Evolutionary conservation across 148 eudicot species (phyloP), one percentile per base, ranked within the genome.

Genomic region (Rhododendron kiyosumense): DNA sequence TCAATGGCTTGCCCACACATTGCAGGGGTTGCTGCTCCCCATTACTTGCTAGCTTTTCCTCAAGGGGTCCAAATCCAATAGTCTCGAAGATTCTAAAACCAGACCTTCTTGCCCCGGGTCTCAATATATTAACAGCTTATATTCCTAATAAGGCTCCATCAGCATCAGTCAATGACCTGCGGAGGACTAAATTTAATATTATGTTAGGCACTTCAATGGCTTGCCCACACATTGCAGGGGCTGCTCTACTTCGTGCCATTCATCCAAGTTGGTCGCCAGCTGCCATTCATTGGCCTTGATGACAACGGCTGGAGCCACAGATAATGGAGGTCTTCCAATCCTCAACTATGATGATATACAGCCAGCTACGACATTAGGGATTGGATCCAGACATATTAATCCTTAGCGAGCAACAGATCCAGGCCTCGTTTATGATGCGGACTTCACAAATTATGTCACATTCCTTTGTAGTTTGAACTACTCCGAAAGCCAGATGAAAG

Each of bases 361-460:
- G 6, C 38, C 79, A 73, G 81, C 86, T 14, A 84, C 71, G 14
- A 20, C 71, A 49, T 5, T 84, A 34, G 59, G 49, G 20, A 84
- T 84, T 54, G 86, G 86, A 28, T 36, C 80, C 8, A 71, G 86
- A 11, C 81, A 73, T 46, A 41, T 84, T 45, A 75, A 74, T 52
- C 46, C 81, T 67, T 0, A 17, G 28, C 7, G 34, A 34, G 81
- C 86, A 48, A 18, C 52, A 17, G 67, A 84, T 75, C 86, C 69
- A 1, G 71, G 81, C 48, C 48, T 84, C 4, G 54, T 84, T 8
- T 84, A 84, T 75, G 86, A 74, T 48, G 48, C 48, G 2, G 48
- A 34, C 30, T 69, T 49, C 28, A 0, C 20, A 2, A 32, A 78
- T 78, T 43, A 78, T 26, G 8, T 78, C 30, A 10, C 20, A 8